A percentile compares a stretch with the other conserved stretches of the same genome.
Conservation (phyloP, 2,329 filamentous ascomycete species). For the Talaromyces sp. region DNA sequence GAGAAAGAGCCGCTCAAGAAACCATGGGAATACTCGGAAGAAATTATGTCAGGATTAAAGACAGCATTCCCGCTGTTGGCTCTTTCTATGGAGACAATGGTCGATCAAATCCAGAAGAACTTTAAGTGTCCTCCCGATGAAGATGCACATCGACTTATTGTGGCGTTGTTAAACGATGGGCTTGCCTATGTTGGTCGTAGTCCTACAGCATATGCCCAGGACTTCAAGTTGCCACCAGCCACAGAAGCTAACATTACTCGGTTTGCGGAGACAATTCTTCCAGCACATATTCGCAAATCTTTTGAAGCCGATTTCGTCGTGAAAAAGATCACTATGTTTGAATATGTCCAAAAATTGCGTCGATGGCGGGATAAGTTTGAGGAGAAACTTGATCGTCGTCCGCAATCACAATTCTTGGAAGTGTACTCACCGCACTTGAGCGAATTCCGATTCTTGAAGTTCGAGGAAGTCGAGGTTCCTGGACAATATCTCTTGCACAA, state of each 20-base stretch:
- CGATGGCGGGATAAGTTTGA: conserved; percentile 98
- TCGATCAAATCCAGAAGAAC: conserved; percentile 96
- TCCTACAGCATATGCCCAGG: conserved; percentile 78
- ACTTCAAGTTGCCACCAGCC: conserved; percentile 80
- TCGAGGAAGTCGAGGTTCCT: conserved; percentile 96
- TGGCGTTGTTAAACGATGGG: conserved; percentile 94
- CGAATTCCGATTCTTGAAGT: conserved; percentile 96
- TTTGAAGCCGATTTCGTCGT: conserved; percentile 97
- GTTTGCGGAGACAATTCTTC: conserved; percentile 93
- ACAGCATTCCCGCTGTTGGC: conserved; percentile 94
- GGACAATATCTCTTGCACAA: conserved; percentile 96
- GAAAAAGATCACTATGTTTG: conserved; percentile 94
- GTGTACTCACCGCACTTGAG: conserved; percentile 84
- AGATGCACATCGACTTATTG: conserved; percentile 93
- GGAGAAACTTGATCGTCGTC: conserved; percentile 86
- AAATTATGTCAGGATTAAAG: conserved; percentile 92
- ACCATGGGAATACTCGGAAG: conserved; percentile 94
- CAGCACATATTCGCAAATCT: conserved; percentile 87
- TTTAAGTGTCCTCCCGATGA: conserved; percentile 99
- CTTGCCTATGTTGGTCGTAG: conserved; percentile 86
- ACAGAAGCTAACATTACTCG: conserved; percentile 96
- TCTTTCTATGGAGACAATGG: conserved; percentile 98
- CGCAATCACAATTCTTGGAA: conserved; percentile 70
- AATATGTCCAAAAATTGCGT: conserved; percentile 95
- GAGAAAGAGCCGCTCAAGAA: conserved; percentile 57